Evolutionary conservation across 2,329 filamentous ascomycete genomes (phyloP).

Genomic region (Colletotrichum sp.): DNA sequence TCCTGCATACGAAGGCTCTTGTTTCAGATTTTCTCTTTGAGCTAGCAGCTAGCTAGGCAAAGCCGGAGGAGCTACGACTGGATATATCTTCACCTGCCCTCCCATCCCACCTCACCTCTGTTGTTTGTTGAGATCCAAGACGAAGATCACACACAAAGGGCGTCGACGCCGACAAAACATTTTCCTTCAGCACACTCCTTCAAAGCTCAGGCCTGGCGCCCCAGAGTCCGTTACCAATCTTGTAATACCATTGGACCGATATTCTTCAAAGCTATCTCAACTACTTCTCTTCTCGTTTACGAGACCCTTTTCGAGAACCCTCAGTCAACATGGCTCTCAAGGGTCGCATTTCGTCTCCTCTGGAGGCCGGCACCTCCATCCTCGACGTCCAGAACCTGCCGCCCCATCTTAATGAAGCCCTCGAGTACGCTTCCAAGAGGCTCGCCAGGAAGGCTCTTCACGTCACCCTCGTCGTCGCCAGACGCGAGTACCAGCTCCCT

Average conservation of each 20-base stretch:
- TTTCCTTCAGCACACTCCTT: background rate
- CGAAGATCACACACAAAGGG: slow-evolving; percentile 3
- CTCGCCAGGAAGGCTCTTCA: slow-evolving; percentile 60
- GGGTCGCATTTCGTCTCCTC: slow-evolving; percentile 63
- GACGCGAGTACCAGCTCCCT: slow-evolving; percentile 62
- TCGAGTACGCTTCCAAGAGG: slow-evolving; percentile 63
- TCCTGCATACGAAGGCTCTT: slow-evolving; percentile 12
- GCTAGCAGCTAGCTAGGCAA: background rate
- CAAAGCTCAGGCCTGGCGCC: slow-evolving; percentile 13
- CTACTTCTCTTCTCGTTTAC: background rate
- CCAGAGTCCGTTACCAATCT: background rate
- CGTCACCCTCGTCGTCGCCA: slow-evolving; percentile 62
- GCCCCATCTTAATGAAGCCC: slow-evolving; percentile 54
- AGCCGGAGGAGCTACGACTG: background rate
- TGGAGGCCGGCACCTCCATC: slow-evolving; percentile 66
- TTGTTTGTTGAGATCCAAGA: background rate
- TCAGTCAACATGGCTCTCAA: slow-evolving; percentile 51
- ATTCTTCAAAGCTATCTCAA: background rate
- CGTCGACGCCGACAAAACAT: slow-evolving; percentile 1
- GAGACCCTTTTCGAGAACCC: background rate
- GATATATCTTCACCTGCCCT: slow-evolving; percentile 1
- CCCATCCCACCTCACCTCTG: background rate
- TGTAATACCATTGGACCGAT: background rate
- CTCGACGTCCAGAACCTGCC: slow-evolving; percentile 64
- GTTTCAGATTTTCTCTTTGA: slow-evolving; percentile 13